Evolutionary conservation across 1,284 basidiomycete genomes (phyloP).

Genomic region (Wallemia mellicola): DNA sequence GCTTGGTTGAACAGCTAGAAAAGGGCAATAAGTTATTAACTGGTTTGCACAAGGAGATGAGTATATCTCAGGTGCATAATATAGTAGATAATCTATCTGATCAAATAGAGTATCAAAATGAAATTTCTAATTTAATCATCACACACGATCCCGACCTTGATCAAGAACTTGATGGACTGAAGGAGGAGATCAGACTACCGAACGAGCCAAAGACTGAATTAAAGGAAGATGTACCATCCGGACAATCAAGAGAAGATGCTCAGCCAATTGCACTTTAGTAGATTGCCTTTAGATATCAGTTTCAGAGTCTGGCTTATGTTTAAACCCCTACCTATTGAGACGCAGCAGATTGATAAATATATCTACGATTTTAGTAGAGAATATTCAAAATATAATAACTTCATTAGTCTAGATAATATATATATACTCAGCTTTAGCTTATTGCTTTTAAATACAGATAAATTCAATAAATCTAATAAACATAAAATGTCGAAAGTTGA

Average conservation of each 20-base stretch:
- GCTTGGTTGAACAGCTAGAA: not conserved
- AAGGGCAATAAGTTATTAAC: not conserved
- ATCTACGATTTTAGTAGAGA: not conserved
- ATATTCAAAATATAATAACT: not conserved
- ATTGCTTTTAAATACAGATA: constrained; percentile 96
- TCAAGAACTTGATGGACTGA: not conserved
- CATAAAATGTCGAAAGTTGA: constrained; percentile 87
- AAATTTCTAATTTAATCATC: not conserved
- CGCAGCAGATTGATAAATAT: not conserved
- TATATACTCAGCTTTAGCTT: constrained; percentile 92
- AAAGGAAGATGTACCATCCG: too few species aligned
- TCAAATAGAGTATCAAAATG: not conserved
- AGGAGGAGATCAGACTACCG: too few species aligned
- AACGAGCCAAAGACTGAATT: too few species aligned
- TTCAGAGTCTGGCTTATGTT: not conserved
- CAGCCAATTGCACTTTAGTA: not conserved
- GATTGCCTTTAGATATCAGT: not conserved
- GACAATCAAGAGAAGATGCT: not conserved
- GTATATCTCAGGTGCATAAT: not conserved
- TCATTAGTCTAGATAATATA: not conserved
- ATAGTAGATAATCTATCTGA: not conserved
- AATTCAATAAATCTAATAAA: constrained; percentile 91
- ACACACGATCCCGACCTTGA: not conserved
- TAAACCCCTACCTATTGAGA: not conserved
- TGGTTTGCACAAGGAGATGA: not conserved